phyloP scores from a whole-genome alignment of 805 yeast species.

The Lachancea thermotolerans region DNA sequence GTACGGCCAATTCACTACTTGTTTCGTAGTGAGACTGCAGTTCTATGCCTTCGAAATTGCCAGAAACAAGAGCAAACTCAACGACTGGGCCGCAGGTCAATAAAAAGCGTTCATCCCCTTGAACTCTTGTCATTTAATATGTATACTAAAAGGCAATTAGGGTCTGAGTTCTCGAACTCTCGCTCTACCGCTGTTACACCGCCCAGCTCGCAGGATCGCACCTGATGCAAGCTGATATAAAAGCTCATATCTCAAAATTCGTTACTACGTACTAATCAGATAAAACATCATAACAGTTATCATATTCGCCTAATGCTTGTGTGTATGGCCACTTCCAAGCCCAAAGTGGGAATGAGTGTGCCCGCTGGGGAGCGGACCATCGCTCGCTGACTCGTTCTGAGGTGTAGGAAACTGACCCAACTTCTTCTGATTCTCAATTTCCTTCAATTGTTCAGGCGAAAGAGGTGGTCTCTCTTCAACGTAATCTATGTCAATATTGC shows the following conservation, averaged over 20 bases:
- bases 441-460: constrained; percentile 18
- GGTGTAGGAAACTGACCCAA: constrained; percentile 5
- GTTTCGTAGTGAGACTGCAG: constrained; percentile 88
- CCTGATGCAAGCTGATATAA: no score
- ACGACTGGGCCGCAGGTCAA: constrained; percentile 72
- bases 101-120: constrained; percentile 2
- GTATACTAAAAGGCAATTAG: no score
- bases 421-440: constrained; percentile 9
- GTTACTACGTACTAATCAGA: background rate
- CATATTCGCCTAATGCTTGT: constrained; percentile 12
- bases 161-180: no score
- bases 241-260: no score
- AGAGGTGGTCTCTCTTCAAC: constrained; percentile 30
- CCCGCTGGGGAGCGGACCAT: constrained; percentile 7
- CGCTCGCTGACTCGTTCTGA: background rate
- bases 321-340: constrained; percentile 16
- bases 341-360: constrained; percentile 21
- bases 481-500: constrained; percentile 38
- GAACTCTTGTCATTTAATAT: constrained; percentile 1
- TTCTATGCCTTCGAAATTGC: constrained; percentile 92
- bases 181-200: background rate
- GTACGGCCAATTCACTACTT: constrained; percentile 76
- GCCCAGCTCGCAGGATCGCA: background rate
- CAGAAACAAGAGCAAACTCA: constrained; percentile 82
- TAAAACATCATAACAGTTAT: background rate